phyloP scores from a whole-genome alignment of 371 early-diverging fungal species.

The Dichotomocladium elegans region DNA sequence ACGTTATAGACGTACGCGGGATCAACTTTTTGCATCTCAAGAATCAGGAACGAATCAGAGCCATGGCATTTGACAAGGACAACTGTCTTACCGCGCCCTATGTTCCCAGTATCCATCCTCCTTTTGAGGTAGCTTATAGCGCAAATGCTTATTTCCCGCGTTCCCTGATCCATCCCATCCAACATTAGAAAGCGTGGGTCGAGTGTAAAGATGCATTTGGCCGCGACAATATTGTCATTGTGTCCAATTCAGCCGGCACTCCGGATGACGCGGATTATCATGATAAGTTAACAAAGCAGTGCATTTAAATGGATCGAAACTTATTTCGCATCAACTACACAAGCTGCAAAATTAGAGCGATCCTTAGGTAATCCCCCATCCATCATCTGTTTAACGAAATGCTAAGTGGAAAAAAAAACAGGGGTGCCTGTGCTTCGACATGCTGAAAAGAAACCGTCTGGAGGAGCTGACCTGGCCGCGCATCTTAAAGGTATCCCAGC shows the following conservation, averaged over 20 bases:
- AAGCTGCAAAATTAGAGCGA: constrained; percentile 44
- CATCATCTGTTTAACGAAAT: no score
- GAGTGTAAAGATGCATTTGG: constrained; percentile 65
- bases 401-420: neutral
- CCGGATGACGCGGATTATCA: constrained; percentile 60
- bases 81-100: constrained; percentile 92
- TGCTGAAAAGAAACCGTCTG: constrained; percentile 75
- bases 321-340: constrained; percentile 11
- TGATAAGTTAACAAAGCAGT: constrained; percentile 56
- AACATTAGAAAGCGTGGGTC: constrained; percentile 69
- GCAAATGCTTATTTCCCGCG: no score
- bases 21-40: constrained; percentile 64
- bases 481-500: constrained; percentile 27
- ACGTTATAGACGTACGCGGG: constrained; percentile 64
- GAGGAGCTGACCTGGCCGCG: constrained; percentile 54
- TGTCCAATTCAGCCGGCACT: constrained; percentile 96
- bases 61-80: constrained; percentile 90
- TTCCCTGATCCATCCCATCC: no score
- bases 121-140: constrained; percentile 71
- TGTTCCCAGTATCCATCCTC: constrained; percentile 59
- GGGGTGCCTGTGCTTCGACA: constrained; percentile 64
- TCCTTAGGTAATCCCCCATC: constrained; percentile 27
- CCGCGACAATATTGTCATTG: constrained; percentile 60
- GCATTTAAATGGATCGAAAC: no score
- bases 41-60: constrained; percentile 52